Percentiles rank a stretch among this genome's conserved stretches.
These are phyloP conservation scores for Fusarium sp. DNA, from an alignment of 2,329 filamentous ascomycete species.

Conservation along the genomic window DNA sequence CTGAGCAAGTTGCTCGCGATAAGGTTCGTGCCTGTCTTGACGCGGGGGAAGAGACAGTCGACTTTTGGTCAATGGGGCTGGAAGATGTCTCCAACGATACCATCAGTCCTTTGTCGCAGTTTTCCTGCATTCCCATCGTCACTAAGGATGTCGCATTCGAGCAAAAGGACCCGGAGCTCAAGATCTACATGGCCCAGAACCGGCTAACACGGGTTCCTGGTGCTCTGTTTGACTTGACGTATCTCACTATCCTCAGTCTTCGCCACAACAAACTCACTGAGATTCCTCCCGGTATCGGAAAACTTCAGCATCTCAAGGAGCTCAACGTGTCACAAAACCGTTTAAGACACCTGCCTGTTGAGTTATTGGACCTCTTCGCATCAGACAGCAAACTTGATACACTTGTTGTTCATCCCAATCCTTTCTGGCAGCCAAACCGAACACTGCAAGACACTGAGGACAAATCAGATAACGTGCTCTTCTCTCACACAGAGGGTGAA, in stretches of 20 bases:
- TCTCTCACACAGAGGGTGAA: conserved; percentile 15
- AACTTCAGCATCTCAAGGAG: conserved; percentile 67
- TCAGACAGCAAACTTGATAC: conserved; percentile 58
- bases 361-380: conserved; percentile 68
- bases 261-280: conserved; percentile 71
- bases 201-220: conserved; percentile 65
- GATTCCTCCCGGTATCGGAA: conserved; percentile 69
- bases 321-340: conserved; percentile 75
- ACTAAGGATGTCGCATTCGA: conserved; percentile 68
- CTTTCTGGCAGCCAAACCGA: conserved; percentile 61
- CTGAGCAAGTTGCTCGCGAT: conserved; percentile 58
- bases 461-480: conserved; percentile 18
- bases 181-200: conserved; percentile 72
- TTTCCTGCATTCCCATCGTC: conserved; percentile 66
- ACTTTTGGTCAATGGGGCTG: conserved; percentile 69
- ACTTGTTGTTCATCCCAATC: conserved; percentile 72
- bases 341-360: conserved; percentile 69
- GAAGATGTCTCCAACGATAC: conserved; percentile 66
- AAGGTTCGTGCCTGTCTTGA: conserved; percentile 67
- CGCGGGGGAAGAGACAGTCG: conserved; percentile 66
- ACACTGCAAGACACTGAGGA: conserved; percentile 13
- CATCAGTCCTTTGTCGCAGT: conserved; percentile 65
- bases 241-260: conserved; percentile 73
- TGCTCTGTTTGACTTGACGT: conserved; percentile 69
- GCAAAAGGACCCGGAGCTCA: conserved; percentile 67